phyloP scores from a whole-genome alignment of 1,139 yeast species.

The Arxiozyma slooffiae region DNA sequence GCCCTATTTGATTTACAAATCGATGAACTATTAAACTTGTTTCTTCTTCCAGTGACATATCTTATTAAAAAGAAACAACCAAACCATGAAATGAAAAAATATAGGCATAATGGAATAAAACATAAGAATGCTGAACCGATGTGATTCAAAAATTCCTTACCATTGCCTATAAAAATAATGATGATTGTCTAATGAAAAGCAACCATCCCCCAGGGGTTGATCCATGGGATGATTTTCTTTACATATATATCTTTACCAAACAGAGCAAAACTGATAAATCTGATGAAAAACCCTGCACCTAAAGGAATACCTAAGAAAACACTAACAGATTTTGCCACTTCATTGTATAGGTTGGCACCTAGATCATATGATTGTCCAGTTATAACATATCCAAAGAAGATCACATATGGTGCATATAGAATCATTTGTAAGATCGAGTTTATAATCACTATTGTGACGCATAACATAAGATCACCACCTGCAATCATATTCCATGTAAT shows the following conservation, averaged over 20 bases:
- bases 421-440: slow-evolving; percentile 46
- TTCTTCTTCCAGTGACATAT: slow-evolving; percentile 14
- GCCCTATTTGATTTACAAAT: slow-evolving; percentile 6
- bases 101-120: slow-evolving; percentile 41
- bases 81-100: slow-evolving; percentile 43
- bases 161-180: slow-evolving; percentile 45
- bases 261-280: slow-evolving; percentile 29
- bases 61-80: slow-evolving; percentile 37
- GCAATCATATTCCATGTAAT: slow-evolving; percentile 53
- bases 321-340: slow-evolving; percentile 45
- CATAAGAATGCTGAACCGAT: slow-evolving; percentile 45
- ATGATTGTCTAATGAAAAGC: slow-evolving; percentile 47
- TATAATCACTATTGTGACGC: slow-evolving; percentile 45
- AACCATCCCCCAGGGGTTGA: slow-evolving; percentile 43
- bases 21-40: slow-evolving; percentile 5
- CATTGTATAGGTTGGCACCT: slow-evolving; percentile 30
- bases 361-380: slow-evolving; percentile 19
- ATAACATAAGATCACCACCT: slow-evolving; percentile 42
- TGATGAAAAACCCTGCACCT: slow-evolving; percentile 37
- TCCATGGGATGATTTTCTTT: slow-evolving; percentile 32
- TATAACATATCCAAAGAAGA: slow-evolving; percentile 39
- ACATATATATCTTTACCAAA: slow-evolving; percentile 32
- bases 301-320: slow-evolving; percentile 50
- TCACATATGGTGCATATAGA: slow-evolving; percentile 46
- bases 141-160: slow-evolving; percentile 41